Conservation (phyloP, 2,329 filamentous ascomycete genomes). For the Aspergillus aculeatus region DNA sequence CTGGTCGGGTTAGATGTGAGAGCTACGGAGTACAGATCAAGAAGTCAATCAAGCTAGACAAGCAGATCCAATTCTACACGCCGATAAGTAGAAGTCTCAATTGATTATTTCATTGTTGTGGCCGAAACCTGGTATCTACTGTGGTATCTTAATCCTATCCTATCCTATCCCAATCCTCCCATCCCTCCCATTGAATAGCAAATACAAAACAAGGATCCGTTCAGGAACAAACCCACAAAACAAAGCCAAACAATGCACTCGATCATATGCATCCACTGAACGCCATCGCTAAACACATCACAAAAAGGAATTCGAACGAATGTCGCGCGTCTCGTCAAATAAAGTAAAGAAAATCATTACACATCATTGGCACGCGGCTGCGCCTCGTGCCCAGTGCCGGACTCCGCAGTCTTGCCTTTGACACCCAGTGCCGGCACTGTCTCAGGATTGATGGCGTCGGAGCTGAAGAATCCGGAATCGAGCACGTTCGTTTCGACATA, state of each 20-base stretch:
- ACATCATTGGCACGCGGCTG: conserved; percentile 15
- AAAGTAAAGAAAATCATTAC: conserved; percentile 20
- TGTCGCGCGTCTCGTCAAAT: conserved; percentile 1
- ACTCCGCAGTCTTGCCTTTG: conserved; percentile 22
- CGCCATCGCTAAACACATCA: conserved; percentile 17
- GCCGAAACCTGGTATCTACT: background rate
- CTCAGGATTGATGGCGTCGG: conserved; percentile 32
- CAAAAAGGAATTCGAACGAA: conserved; percentile 7
- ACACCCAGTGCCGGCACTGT: conserved; percentile 18
- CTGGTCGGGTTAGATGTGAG: too few species aligned
- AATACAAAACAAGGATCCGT: background rate
- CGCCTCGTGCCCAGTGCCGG: conserved; percentile 14
- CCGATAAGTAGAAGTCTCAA: background rate
- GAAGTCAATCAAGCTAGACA: too few species aligned
- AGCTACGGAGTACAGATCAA: too few species aligned
- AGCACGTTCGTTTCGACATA: conserved; percentile 31
- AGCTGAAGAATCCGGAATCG: conserved; percentile 40
- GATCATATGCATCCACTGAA: conserved; percentile 9
- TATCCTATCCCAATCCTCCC: background rate
- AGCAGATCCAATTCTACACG: too few species aligned
- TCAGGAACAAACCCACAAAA: background rate
- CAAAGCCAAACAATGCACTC: background rate
- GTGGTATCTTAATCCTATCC: background rate
- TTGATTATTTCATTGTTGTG: background rate
- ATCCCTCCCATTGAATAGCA: background rate